Base-by-base conservation (phyloP, 2,329 filamentous ascomycete genomes). In the Talaromyces sp. region DNA sequence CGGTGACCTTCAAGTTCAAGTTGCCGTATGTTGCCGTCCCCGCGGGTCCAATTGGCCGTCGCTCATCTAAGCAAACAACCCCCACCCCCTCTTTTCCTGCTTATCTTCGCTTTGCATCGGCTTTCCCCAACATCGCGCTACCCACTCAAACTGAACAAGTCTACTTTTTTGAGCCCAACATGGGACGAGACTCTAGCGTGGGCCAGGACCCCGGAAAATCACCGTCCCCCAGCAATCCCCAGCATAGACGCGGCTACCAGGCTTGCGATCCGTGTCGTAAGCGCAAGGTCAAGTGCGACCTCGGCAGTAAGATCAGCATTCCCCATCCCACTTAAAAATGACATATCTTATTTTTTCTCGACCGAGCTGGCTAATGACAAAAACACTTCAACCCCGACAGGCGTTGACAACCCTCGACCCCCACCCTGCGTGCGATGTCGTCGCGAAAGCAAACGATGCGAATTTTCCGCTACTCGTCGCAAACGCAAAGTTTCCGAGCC, bases 401-500 rank as follows among this genome's bases (percentile, higher is more conserved):
- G 75, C 66, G 93, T 97, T 69, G 94, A 97, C 75, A 93, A 94
- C 65, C 94, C 94, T 20, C 86, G 92, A 73, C 91, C 96, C 65
- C 93, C 93, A 50, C 94, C 94, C 2, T 99, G 94, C 73, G 89
- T 93, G 54, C 86, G 94, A 68, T 99, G 94, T 72, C 88, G 91
- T 48, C 87, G 94, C 62, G 94, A 99, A 79, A 91, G 88, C 77
- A 97, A 97, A 73, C 88, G 96, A 66, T 99, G 94, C 79, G 96
- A 88, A 81, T 99, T 99, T 79, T 96, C 91, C 57, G 90, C 91
- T 17, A 97, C 92, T 29, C 84, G 94, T 46, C 86, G 94, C 69
- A 97, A 97, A 85, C 86, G 91, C 70, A 95, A 94, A 80, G 82
- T 82, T 43, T 84, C 77, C 22, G 80, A 77, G 74, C 71, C 47